A percentile compares a stretch with the other conserved stretches of the same genome.
Conservation (phyloP, 176 grass and related monocot genomes). For the Chrysopogon serrulatus region DNA sequence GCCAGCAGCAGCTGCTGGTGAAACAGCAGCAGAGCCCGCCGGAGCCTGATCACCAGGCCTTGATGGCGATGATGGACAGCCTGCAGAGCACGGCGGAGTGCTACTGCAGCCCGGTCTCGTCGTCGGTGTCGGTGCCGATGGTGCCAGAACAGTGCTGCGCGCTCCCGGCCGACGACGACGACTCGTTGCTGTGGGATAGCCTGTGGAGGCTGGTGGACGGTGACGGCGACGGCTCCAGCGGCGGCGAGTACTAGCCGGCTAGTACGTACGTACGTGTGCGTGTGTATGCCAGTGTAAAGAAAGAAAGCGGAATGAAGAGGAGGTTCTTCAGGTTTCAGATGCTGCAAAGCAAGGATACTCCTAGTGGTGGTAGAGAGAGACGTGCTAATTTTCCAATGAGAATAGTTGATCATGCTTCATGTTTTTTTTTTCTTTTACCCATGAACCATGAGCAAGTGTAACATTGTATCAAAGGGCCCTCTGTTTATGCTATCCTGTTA, state of each 20-base stretch:
- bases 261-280: background rate
- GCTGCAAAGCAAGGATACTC: slow-evolving; percentile 2
- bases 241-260: slow-evolving; percentile 26
- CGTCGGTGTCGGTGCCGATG: background rate
- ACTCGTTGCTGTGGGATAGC: slow-evolving; percentile 43
- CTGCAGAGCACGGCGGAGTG: slow-evolving; percentile 1
- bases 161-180: slow-evolving; percentile 14
- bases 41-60: slow-evolving; percentile 10
- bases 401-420: slow-evolving; percentile 10
- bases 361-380: background rate
- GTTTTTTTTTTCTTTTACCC: slow-evolving; percentile 5
- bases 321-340: slow-evolving; percentile 17
- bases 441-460: slow-evolving; percentile 27
- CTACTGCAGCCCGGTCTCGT: background rate
- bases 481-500: background rate
- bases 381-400: background rate
- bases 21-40: slow-evolving; percentile 27
- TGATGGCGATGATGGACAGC: slow-evolving; percentile 7
- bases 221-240: slow-evolving; percentile 27
- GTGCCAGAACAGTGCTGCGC: slow-evolving; percentile 11
- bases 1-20: background rate
- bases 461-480: background rate
- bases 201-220: slow-evolving; percentile 58
- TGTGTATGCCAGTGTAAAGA: slow-evolving; percentile 20
- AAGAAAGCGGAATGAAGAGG: background rate